Evolutionary conservation across 441 rosid species (phyloP).

Genomic region (Eruca vesicaria): DNA sequence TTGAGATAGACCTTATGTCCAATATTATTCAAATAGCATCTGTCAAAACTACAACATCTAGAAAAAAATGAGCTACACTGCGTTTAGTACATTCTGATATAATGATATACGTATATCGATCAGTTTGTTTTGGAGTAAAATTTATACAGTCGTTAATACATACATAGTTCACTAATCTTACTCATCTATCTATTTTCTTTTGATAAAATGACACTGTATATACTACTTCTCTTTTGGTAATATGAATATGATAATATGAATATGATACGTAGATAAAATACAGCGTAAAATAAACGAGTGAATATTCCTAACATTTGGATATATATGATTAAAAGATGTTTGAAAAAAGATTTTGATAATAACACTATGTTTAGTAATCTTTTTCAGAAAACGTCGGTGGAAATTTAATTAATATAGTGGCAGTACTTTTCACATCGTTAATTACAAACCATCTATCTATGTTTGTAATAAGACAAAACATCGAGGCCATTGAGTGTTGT

Average conservation of each 20-base stretch:
- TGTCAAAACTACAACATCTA: not conserved
- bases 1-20: not conserved
- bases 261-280: conserved; percentile 11
- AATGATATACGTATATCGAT: not conserved
- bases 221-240: not conserved
- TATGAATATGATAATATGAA: too few species aligned
- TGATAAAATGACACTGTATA: not conserved
- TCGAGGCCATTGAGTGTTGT: not conserved
- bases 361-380: conserved; percentile 5
- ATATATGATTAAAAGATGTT: not conserved
- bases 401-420: conserved; percentile 1
- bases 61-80: not conserved
- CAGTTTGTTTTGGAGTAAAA: too few species aligned
- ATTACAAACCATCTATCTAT: not conserved
- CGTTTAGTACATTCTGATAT: not conserved
- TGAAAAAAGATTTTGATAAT: not conserved
- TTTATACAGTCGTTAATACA: too few species aligned
- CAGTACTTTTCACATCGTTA: conserved; percentile 2
- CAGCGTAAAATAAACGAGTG: not conserved
- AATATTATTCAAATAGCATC: not conserved
- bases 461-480: not conserved
- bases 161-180: too few species aligned
- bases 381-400: conserved; percentile 17
- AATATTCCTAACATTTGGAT: conserved; percentile 3
- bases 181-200: not conserved